Conservation (phyloP, 2,329 filamentous ascomycete species). For the Aaosphaeria arxii region DNA sequence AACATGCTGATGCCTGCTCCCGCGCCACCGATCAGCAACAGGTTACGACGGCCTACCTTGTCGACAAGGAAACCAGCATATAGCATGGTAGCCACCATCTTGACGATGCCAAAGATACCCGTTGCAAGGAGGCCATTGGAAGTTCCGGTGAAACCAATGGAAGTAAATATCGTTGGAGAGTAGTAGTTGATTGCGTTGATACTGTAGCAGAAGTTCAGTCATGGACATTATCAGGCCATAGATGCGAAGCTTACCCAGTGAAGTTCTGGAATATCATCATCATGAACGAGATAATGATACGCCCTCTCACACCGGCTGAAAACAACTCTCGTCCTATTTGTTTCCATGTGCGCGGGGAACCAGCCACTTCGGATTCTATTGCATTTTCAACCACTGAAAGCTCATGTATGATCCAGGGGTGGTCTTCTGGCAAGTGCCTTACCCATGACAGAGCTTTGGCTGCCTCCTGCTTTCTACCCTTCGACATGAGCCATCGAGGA, state of each 20-base stretch:
- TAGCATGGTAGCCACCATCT: constrained; percentile 62
- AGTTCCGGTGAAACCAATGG: constrained; percentile 57
- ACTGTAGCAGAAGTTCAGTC: background rate
- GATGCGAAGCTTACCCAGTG: constrained; percentile 1
- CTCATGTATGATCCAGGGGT: constrained; percentile 1
- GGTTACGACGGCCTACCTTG: constrained; percentile 55
- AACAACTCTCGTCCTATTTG: constrained; percentile 2
- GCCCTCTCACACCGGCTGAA: background rate
- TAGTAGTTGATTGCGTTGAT: constrained; percentile 12
- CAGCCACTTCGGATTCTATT: background rate
- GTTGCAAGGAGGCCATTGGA: constrained; percentile 62
- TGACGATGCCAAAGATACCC: constrained; percentile 71
- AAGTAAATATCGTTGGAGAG: constrained; percentile 51
- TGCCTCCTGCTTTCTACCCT: constrained; percentile 30
- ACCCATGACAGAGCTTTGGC: constrained; percentile 5
- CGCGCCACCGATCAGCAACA: constrained; percentile 61
- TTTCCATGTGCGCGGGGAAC: background rate
- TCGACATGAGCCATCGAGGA: constrained; percentile 37
- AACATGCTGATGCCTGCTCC: constrained; percentile 60
- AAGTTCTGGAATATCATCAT: constrained; percentile 4
- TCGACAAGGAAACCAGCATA: constrained; percentile 68
- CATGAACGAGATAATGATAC: constrained; percentile 1
- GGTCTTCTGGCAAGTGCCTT: constrained; percentile 1
- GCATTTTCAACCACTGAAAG: constrained; percentile 2
- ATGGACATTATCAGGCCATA: background rate